These are phyloP conservation scores for Sicyos baderoa DNA, from an alignment of 306 rosid genomes.

Conservation along the genomic window DNA sequence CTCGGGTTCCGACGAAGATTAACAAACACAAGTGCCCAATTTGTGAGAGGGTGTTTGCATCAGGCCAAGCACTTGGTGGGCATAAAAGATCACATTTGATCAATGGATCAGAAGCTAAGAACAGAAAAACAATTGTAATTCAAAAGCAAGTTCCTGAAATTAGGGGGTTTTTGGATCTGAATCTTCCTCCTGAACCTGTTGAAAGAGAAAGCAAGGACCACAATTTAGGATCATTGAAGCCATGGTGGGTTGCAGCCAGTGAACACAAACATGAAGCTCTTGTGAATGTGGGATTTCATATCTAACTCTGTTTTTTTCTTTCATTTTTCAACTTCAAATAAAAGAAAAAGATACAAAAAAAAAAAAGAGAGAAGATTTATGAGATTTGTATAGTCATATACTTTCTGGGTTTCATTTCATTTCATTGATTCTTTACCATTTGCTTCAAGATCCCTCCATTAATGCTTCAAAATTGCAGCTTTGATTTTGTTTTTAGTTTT, in stretches of 20 bases:
- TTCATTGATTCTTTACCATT: slow-evolving; percentile 65
- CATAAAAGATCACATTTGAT: slow-evolving; percentile 25
- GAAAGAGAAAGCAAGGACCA: slow-evolving; percentile 32
- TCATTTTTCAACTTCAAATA: slow-evolving; percentile 23
- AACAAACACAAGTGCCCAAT: slow-evolving; percentile 23
- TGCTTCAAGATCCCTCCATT: slow-evolving; percentile 26
- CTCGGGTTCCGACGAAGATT: background rate
- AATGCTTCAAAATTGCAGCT: slow-evolving; percentile 15
- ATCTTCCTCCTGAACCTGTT: slow-evolving; percentile 25
- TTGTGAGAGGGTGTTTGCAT: slow-evolving; percentile 19
- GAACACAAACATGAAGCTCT: slow-evolving; percentile 29
- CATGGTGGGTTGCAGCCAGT: slow-evolving; percentile 36
- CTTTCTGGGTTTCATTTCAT: slow-evolving; percentile 36
- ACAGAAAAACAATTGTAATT: background rate
- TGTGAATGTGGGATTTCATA: slow-evolving; percentile 21
- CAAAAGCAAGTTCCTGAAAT: slow-evolving; percentile 14
- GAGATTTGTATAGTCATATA: slow-evolving; percentile 41
- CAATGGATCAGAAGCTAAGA: slow-evolving; percentile 7
- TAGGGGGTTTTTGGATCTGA: slow-evolving; percentile 18
- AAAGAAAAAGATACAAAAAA: background rate
- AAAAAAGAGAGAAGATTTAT: slow-evolving; percentile 9
- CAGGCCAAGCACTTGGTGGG: slow-evolving; percentile 26
- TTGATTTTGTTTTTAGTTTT: slow-evolving; percentile 21
- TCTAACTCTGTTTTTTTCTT: background rate
- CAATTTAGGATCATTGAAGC: slow-evolving; percentile 20